Evolutionary conservation across 2,329 filamentous ascomycete genomes (phyloP), one percentile per base, ranked within the genome.

Genomic region (Colletotrichum agaves): DNA sequence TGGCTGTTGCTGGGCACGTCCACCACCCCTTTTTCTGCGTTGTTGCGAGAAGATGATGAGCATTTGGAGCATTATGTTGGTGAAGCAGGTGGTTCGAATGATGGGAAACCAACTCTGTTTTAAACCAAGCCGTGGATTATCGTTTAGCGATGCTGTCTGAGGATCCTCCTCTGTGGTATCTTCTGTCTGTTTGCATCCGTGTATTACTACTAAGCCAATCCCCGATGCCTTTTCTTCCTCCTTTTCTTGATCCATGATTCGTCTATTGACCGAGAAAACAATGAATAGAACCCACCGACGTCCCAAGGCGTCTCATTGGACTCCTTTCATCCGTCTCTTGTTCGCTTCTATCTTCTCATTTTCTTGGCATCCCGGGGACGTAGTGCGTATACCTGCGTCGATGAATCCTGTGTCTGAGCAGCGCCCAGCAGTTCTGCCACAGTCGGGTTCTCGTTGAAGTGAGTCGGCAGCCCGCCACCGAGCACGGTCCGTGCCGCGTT

Each of bases 401-500:
- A 6, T 15, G 72, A n/a, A 5, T 69, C 73, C 68, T 79, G 75
- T 19, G 75, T 75, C 21, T 75, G 73, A 1, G 75, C 76, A 8
- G 72, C 71, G 55, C 73, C 74, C 7, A 83, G 70, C 35, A 81
- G 71, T 19, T 80, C 78, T 63, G 73, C 70, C 6, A 83, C 75
- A 6, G 75, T 71, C 0, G 79, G 79, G 61, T 84, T 84, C 39
- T 77, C 74, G 60, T 75, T 56, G 65, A 80, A 82, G 65, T 84
- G 82, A 4, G 71, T 73, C 0, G 73, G 72, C 27, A 84, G 75
- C 1, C 85, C 85, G 27, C 81, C 80, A 15, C 82, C 81, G 52
- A 88, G 80, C 1, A 87, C 67, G 4, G 76, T 76, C 72, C 82
- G 84, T 63, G 88, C 78, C 72, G 83, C 78, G 50, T 82, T 78